phyloP scores from a whole-genome alignment of 768 basidiomycete genomes.

The Russula olivacea region DNA sequence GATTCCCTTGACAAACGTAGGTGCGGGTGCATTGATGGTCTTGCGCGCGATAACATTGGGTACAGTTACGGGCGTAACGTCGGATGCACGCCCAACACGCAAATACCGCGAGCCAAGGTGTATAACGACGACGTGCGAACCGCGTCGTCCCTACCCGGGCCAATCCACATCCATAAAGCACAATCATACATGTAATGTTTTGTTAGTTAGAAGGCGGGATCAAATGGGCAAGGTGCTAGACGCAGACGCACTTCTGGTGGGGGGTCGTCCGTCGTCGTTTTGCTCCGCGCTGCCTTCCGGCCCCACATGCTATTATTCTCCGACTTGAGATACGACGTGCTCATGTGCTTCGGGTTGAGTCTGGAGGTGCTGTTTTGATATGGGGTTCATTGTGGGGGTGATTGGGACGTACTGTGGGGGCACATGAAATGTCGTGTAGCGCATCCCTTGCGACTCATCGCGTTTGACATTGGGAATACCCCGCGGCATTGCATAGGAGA shows the following conservation, averaged over 20 bases:
- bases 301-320: slow-evolving; percentile 72
- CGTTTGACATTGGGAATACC: slow-evolving; percentile 75
- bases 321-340: slow-evolving; percentile 70
- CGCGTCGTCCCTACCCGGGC: slow-evolving; percentile 47
- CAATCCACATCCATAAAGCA: slow-evolving; percentile 19
- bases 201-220: not conserved
- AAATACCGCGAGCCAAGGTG: slow-evolving; percentile 73
- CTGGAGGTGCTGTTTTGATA: slow-evolving; percentile 33
- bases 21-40: slow-evolving; percentile 41
- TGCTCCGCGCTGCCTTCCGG: slow-evolving; percentile 47
- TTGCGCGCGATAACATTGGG: slow-evolving; percentile 72
- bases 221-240: not conserved
- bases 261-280: slow-evolving; percentile 17
- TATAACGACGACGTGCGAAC: slow-evolving; percentile 71
- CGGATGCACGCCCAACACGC: slow-evolving; percentile 70
- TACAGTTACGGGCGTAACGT: slow-evolving; percentile 62
- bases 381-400: not conserved
- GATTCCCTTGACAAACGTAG: slow-evolving; percentile 45
- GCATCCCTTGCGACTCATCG: slow-evolving; percentile 70
- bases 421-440: slow-evolving; percentile 76
- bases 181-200: not conserved
- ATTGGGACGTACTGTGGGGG: slow-evolving; percentile 42
- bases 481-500: slow-evolving; percentile 55
- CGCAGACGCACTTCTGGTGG: slow-evolving; percentile 27
- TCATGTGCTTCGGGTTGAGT: slow-evolving; percentile 75